Evolutionary conservation across 441 rosid species (phyloP).

Genomic region (Pelargonium australe): DNA sequence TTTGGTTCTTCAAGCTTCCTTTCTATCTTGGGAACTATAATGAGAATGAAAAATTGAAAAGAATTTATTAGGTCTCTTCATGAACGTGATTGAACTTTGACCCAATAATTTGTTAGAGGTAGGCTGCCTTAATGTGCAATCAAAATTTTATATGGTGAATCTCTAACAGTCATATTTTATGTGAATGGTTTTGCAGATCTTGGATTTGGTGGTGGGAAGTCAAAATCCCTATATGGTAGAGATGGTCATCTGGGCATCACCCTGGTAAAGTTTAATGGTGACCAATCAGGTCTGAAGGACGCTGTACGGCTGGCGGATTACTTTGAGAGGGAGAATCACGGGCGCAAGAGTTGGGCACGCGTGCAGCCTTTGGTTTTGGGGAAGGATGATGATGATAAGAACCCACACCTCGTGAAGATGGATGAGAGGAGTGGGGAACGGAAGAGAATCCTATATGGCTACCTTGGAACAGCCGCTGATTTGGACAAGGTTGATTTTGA

Average conservation of each 20-base stretch:
- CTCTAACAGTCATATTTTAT: constrained; percentile 21
- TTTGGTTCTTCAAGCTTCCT: no score
- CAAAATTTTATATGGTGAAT: constrained; percentile 4
- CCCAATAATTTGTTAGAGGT: no score
- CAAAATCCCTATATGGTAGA: constrained; percentile 80
- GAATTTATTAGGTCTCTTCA: no score
- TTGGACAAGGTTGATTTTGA: constrained; percentile 74
- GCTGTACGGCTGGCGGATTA: constrained; percentile 65
- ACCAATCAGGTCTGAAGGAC: constrained; percentile 65
- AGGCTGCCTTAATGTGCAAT: no score
- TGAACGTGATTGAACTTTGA: no score
- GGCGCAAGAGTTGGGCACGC: constrained; percentile 71
- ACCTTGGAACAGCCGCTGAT: constrained; percentile 75
- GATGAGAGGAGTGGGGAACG: constrained; percentile 69
- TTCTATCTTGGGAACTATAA: no score
- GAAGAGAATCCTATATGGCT: constrained; percentile 72
- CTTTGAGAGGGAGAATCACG: constrained; percentile 74
- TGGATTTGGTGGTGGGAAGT: constrained; percentile 71
- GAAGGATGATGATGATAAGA: constrained; percentile 62
- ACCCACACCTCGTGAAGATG: constrained; percentile 60
- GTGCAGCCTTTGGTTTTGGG: constrained; percentile 49
- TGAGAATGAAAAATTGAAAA: no score
- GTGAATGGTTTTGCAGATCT: constrained; percentile 57
- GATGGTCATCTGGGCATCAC: constrained; percentile 92
- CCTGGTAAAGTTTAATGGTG: constrained; percentile 59